Conservation (phyloP, 2,329 filamentous ascomycete species). For the Leptographium flavum region DNA sequence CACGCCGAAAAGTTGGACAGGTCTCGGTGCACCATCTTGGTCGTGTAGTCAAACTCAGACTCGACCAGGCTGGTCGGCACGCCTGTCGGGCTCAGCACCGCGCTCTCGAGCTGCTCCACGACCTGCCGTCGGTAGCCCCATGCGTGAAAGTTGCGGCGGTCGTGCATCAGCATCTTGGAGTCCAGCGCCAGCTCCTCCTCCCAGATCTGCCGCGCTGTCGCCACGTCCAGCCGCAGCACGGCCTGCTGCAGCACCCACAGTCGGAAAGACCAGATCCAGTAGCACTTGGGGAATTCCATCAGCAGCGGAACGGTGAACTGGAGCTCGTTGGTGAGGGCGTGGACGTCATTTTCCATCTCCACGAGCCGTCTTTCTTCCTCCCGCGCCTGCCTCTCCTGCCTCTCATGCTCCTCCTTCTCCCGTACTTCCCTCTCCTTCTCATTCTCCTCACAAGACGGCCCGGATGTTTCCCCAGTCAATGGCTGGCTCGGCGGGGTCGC, state of each 20-base stretch:
- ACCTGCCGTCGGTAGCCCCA: conserved; percentile 83
- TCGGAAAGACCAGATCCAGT: conserved; percentile 98
- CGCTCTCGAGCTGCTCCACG: conserved; percentile 58
- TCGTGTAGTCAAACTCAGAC: conserved; percentile 78
- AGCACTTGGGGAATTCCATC: conserved; percentile 83
- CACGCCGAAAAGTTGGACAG: conserved; percentile 95
- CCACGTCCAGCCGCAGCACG: conserved; percentile 43
- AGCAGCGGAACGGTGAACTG: conserved; percentile 73
- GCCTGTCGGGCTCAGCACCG: conserved; percentile 19
- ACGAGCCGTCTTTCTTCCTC: neutral
- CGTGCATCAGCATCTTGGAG: conserved; percentile 73
- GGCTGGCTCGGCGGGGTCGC: conserved; percentile 32
- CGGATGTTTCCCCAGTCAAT: conserved; percentile 23
- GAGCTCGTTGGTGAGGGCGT: conserved; percentile 59
- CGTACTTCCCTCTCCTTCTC: too few species aligned
- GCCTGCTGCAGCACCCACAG: conserved; percentile 69
- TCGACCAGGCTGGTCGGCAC: conserved; percentile 50
- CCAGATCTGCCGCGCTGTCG: conserved; percentile 56
- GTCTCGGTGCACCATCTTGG: conserved; percentile 70
- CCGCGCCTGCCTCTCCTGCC: conserved; percentile 8
- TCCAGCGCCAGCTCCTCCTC: conserved; percentile 69
- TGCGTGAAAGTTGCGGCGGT: conserved; percentile 88
- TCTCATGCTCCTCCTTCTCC: neutral
- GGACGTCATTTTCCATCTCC: conserved; percentile 18
- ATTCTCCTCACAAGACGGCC: conserved; percentile 29